A percentile compares a stretch with the other conserved stretches of the same genome.
Conservation (phyloP, 495 filamentous ascomycete genomes). For the Penicillium atrosanguineum region DNA sequence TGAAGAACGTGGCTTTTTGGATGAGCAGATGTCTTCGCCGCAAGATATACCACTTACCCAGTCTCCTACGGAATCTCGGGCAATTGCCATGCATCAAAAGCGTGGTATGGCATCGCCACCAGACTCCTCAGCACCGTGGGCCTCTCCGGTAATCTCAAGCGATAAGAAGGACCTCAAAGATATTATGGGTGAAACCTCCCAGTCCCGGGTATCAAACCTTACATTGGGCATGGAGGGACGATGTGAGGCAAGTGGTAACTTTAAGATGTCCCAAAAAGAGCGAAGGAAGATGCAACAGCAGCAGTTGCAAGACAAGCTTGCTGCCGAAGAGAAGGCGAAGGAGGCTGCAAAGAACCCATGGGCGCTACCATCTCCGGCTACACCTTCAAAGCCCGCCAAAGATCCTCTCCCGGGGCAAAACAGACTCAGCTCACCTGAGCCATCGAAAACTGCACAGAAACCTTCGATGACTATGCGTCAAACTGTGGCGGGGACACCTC, state of each 20-base stretch:
- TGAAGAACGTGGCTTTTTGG: conserved; percentile 28
- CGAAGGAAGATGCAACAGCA: conserved; percentile 78
- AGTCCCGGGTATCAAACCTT: conserved; percentile 62
- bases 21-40: conserved; percentile 36
- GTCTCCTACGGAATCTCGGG: conserved; percentile 32
- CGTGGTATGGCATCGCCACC: conserved; percentile 15
- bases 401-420: conserved; percentile 24
- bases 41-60: conserved; percentile 17
- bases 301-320: conserved; percentile 53
- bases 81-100: conserved; percentile 22
- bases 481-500: conserved; percentile 54
- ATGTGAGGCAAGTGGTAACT: conserved; percentile 32
- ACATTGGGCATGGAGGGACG: conserved; percentile 63
- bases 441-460: conserved; percentile 33
- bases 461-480: conserved; percentile 62
- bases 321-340: conserved; percentile 46
- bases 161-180: conserved; percentile 75
- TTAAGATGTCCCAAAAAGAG: conserved; percentile 84
- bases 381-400: conserved; percentile 15
- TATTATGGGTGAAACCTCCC: conserved; percentile 76
- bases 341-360: conserved; percentile 64
- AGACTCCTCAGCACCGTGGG: conserved; percentile 55
- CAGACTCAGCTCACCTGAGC: conserved; percentile 18
- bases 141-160: conserved; percentile 48
- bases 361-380: conserved; percentile 51